Base-by-base conservation (phyloP, 2,329 filamentous ascomycete species). In the Cytospora leucostoma region DNA sequence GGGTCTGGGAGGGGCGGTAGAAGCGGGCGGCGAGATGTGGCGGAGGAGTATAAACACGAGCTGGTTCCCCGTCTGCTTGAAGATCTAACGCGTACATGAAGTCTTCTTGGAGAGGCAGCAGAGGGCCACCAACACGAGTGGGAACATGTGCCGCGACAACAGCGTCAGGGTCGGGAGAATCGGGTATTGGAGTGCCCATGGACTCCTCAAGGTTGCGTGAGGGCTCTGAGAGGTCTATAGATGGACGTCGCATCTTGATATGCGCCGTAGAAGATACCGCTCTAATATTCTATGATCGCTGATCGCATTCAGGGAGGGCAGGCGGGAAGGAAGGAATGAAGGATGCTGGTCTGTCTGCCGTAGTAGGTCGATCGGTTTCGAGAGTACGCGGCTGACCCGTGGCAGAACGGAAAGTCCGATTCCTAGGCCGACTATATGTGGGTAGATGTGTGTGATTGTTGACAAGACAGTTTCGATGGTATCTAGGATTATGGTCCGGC, bases 21-120 rank as follows among this genome's bases (percentile, higher is more conserved):
- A 94, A 92, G 67, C 90, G 89, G 60, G 90, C 90, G 69, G 90
- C 90, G 71, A 93, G 89, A 71, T 88, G 89, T 35, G 90, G 87
- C 59, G 91, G 91, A 53, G 90, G 90, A 59, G 87, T 85, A 71
- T 85, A 83, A 67, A 80, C 73, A 63, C 72, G 73, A 44, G 56
- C 74, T 70, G 21, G 68, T 62, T 53, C 57, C 21, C 54, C 61
- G 15, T 56, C 56, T 4, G 49, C 64, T n/a, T 58, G 61, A 11
- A 65, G 57, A 49, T 65, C 64, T 35, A 64, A 50, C 49, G 61
- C 57, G 19, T 65, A 62, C 35, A 61, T 58, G 40, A 64, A 65
- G 37, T 63, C 61, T 34, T 71, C 34, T 4, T 44, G 35, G 61
- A 61, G 49, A 49, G 61, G 57, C 7, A 64, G 34, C 19, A 61